These are phyloP conservation scores for Agrostemma githago DNA, from an alignment of 148 eudicot species.

Conservation along the genomic window DNA sequence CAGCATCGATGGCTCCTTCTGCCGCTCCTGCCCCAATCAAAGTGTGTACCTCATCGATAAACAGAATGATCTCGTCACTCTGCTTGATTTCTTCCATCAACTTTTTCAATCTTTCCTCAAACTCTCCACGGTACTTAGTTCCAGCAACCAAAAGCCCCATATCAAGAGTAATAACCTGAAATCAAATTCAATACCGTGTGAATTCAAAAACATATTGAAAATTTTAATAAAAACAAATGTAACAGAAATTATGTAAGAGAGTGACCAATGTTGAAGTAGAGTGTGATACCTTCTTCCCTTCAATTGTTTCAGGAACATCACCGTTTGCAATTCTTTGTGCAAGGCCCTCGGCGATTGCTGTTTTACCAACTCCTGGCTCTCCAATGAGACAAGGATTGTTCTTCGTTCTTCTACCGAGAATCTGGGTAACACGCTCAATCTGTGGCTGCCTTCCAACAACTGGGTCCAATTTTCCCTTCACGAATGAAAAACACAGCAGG, in stretches of 20 bases:
- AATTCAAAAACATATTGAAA: not conserved
- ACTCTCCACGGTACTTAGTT: slow-evolving; percentile 89
- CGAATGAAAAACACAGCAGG: slow-evolving; percentile 11
- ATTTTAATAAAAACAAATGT: not conserved
- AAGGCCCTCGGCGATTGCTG: slow-evolving; percentile 94
- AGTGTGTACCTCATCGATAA: slow-evolving; percentile 93
- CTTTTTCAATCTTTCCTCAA: slow-evolving; percentile 86
- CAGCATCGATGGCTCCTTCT: slow-evolving; percentile 97
- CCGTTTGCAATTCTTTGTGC: slow-evolving; percentile 85
- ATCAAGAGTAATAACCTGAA: slow-evolving; percentile 85
- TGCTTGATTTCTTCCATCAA: slow-evolving; percentile 91
- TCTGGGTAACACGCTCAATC: slow-evolving; percentile 90
- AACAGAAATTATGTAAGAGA: not conserved
- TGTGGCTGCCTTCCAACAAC: slow-evolving; percentile 90
- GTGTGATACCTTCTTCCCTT: slow-evolving; percentile 75
- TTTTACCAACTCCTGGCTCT: slow-evolving; percentile 97
- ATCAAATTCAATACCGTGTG: not conserved
- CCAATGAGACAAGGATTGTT: slow-evolving; percentile 97
- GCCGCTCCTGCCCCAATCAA: slow-evolving; percentile 90
- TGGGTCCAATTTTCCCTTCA: slow-evolving; percentile 88
- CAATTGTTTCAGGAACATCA: slow-evolving; percentile 94
- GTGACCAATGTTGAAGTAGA: not conserved
- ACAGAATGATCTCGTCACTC: slow-evolving; percentile 72
- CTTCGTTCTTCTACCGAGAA: slow-evolving; percentile 81
- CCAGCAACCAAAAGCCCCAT: slow-evolving; percentile 96